Conservation (phyloP, 208 protist species). For the Wallacemonas collosoma region DNA sequence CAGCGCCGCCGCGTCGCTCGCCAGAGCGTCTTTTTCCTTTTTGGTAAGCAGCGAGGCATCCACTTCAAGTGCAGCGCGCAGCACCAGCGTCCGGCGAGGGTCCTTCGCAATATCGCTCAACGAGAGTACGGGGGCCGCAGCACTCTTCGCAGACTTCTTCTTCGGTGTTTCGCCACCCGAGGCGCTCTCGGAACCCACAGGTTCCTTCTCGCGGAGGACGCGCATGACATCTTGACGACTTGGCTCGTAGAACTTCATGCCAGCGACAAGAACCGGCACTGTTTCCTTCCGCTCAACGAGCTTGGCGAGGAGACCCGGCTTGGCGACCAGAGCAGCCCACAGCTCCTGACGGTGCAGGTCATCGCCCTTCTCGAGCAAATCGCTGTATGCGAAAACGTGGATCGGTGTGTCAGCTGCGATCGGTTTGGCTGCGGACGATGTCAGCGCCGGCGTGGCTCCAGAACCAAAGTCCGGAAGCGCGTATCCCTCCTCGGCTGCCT, state of each 20-base stretch:
- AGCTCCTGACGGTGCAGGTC: slow-evolving; percentile 60
- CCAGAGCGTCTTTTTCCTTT: slow-evolving; percentile 25
- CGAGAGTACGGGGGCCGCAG: slow-evolving; percentile 1
- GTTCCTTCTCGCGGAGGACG: slow-evolving; percentile 16
- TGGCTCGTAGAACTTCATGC: slow-evolving; percentile 33
- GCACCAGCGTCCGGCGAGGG: slow-evolving; percentile 66
- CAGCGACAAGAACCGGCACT: slow-evolving; percentile 37
- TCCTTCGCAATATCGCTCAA: slow-evolving; percentile 51
- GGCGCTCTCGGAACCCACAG: background rate
- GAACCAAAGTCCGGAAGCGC: slow-evolving; percentile 75
- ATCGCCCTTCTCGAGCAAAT: slow-evolving; percentile 76
- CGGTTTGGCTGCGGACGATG: background rate
- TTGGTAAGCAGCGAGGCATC: slow-evolving; percentile 27
- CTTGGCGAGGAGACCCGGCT: slow-evolving; percentile 33
- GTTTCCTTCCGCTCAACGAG: slow-evolving; percentile 40
- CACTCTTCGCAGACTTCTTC: background rate
- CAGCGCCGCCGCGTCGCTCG: slow-evolving; percentile 38
- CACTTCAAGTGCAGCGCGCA: slow-evolving; percentile 77
- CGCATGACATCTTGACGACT: slow-evolving; percentile 23
- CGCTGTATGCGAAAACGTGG: slow-evolving; percentile 63
- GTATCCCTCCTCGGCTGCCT: slow-evolving; percentile 32
- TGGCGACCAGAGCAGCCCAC: slow-evolving; percentile 41
- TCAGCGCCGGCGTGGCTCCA: background rate
- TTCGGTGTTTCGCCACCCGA: background rate
- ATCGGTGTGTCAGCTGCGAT: background rate